Evolutionary conservation across 1,139 yeast species (phyloP).

Genomic region (Geotrichum bryndzae): DNA sequence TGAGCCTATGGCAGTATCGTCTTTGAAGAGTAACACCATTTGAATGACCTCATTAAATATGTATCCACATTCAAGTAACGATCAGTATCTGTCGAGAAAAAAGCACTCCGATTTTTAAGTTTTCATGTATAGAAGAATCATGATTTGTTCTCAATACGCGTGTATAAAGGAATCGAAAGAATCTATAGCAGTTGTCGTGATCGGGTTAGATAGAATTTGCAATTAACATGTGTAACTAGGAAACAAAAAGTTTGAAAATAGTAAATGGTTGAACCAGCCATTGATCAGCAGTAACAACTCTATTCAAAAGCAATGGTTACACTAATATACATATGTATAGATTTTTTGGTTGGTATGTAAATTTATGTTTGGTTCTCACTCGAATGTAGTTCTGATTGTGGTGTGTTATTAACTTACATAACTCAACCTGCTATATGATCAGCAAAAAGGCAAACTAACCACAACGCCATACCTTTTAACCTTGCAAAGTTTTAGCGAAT

Average conservation of each 20-base stretch:
- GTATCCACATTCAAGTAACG: background rate
- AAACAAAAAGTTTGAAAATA: too few species aligned
- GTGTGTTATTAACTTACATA: background rate
- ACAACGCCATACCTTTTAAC: background rate
- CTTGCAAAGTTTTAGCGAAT: background rate
- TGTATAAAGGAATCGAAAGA: too few species aligned
- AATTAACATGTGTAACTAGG: too few species aligned
- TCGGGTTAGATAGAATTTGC: too few species aligned
- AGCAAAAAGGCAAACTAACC: background rate
- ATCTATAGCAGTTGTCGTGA: too few species aligned
- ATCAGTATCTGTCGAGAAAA: background rate
- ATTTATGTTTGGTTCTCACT: background rate
- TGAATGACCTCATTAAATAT: background rate
- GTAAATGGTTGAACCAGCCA: too few species aligned
- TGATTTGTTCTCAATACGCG: background rate
- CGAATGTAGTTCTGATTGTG: background rate
- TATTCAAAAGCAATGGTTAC: too few species aligned
- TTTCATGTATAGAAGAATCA: background rate
- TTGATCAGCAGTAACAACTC: too few species aligned
- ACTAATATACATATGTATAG: too few species aligned
- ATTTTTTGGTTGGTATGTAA: too few species aligned
- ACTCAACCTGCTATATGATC: background rate
- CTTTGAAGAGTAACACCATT: background rate
- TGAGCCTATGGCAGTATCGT: background rate
- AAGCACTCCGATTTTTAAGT: background rate